Evolutionary conservation across 2,329 filamentous ascomycete species (phyloP), one percentile per base, ranked within the genome.

Genomic region (Amphichorda felina): DNA sequence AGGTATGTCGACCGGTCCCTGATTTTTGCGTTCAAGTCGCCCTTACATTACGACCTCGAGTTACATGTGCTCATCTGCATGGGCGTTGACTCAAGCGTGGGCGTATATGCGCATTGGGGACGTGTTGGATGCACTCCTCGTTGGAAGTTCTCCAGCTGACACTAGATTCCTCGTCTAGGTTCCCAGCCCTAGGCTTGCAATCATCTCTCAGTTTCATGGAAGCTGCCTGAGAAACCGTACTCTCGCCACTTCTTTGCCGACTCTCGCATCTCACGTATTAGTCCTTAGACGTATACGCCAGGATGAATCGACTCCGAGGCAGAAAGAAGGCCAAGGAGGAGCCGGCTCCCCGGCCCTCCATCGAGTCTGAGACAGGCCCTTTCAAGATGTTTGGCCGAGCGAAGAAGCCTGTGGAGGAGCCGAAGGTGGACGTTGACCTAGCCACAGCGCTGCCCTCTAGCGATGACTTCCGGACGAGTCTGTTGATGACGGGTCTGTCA

Each of bases 401-500:
- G 2, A 72, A 75, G 45, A 78, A 74, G 50, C 50, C 60, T 1
- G 62, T 58, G 8, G 69, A 70, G 15, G 68, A 68, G 31, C 73
- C 77, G 46, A 60, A 64, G 31, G 82, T 79, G 51, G 66, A 63
- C 39, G 59, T 95, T 32, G 81, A 96, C 49, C 64, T 96, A 10
- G 56, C 76, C 3, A 65, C 66, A 10, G 88, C 77, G 1, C 65
- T 98, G 3, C 91, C 91, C 2, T 70, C 87, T 0, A 79, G 66
- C 32, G 86, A 96, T 57, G 81, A 96, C 51, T 96, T 98, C 57
- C 77, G 91, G 38, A 98, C 91, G 4, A 96, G 91, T 65, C 64
- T 98, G 39, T 68, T 98, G 42, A 94, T 98, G 89, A 88, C 86
- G 1, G 89, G 88, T 29, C 70, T 98, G 4, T 96, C 89, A 0